Evolutionary conservation across 164 flowering plant genomes (phyloP).

Genomic region (Berberis thunbergii): DNA sequence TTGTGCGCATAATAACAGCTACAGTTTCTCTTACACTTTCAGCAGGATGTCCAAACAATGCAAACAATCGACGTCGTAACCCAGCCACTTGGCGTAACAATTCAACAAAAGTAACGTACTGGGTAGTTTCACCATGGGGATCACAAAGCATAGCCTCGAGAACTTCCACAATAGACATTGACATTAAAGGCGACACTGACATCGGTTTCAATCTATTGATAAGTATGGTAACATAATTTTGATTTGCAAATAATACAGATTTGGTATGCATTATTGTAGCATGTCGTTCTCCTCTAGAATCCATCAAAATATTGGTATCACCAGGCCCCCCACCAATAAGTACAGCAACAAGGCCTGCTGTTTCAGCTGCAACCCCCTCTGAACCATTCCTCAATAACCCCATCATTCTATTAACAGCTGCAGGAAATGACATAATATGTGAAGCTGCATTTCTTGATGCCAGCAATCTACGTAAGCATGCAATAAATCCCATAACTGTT

Average conservation of each 20-base stretch:
- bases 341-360: conserved; percentile 77
- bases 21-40: conserved; percentile 96
- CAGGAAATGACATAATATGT: conserved; percentile 98
- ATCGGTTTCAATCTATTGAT: conserved; percentile 83
- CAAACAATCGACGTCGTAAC: conserved; percentile 84
- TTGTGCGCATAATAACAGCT: conserved; percentile 95
- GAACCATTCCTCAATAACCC: conserved; percentile 99
- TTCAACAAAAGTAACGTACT: conserved; percentile 86
- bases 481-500: conserved; percentile 82
- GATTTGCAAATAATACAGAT: conserved; percentile 76
- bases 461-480: conserved; percentile 79
- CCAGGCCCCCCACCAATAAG: conserved; percentile 97
- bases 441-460: conserved; percentile 91
- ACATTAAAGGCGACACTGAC: conserved; percentile 89
- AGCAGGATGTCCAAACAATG: conserved; percentile 97
- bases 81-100: conserved; percentile 94
- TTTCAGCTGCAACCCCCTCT: conserved; percentile 93
- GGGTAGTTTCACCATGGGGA: conserved; percentile 96
- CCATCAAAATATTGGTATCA: conserved; percentile 50
- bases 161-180: conserved; percentile 94
- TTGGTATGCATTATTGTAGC: conserved; percentile 95
- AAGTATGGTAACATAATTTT: conserved; percentile 56
- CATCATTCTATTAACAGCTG: conserved; percentile 97
- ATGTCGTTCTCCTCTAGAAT: conserved; percentile 92
- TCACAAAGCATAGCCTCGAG: conserved; percentile 98